Evolutionary conservation across 2,329 filamentous ascomycete species (phyloP), one percentile per base, ranked within the genome.

Genomic region (Clarireedia sp.): DNA sequence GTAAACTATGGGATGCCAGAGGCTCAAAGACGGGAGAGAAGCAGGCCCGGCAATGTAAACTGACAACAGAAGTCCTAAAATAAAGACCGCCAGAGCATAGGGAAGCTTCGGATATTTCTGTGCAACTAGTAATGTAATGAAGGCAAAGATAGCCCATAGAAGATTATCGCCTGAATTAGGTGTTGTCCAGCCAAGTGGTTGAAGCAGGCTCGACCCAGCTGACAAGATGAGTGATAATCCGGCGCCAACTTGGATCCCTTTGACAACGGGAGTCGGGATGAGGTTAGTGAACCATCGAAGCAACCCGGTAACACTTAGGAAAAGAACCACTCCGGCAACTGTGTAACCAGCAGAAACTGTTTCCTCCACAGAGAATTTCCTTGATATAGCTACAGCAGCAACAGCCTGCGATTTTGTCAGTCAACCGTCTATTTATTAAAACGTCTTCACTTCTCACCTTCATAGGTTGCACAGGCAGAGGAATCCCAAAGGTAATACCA

Each of bases 231-330:
- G 78, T 16, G 87, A 90, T 48, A 97, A 75, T 1, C 92, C 92
- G 4, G 92, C 92, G 38, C 92, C 92, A 48, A 96, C 82, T 71
- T 97, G 94, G 62, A 97, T 96, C 29, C 92, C 92, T 68, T 95
- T 96, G 52, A 97, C 85, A 0, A 97, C 87, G 0, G 91, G 89
- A 14, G 91, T 81, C 0, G 92, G 92, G 19, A 67, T 67, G 16
- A 84, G 76, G n/a, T 76, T 73, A 8, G 87, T 85, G 51, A 89
- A 83, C 78, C 83, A 86, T 56, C 78, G 78, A 33, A 96, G 75
- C n/a, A 94, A 72, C 0, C 92, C 89, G 0, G 90, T 95, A 4
- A 84, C 68, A 66, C 87, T 91, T 68, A 96, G 83, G 1, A 95
- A 6, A 8, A 92, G 77, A 8, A 96, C 85, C 21, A 86, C 79